Evolutionary conservation across 176 grass and related monocot genomes (phyloP).

Genomic region (Raddia distichophylla): DNA sequence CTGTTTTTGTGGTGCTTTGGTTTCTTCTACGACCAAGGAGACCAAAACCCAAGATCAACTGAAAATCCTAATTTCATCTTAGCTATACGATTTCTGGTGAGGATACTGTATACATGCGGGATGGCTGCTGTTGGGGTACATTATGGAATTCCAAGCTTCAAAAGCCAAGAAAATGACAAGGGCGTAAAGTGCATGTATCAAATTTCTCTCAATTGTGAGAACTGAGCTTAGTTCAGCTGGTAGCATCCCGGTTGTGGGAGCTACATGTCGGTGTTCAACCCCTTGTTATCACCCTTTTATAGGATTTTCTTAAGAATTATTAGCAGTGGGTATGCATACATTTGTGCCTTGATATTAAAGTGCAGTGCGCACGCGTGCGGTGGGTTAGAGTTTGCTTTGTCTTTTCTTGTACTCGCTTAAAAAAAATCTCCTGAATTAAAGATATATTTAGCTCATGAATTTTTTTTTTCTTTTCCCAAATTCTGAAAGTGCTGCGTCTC

Average conservation of each 20-base stretch:
- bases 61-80: slow-evolving; percentile 5
- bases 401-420: too few species aligned
- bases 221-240: too few species aligned
- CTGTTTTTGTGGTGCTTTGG: slow-evolving; percentile 88
- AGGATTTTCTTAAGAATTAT: too few species aligned
- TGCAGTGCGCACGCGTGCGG: too few species aligned
- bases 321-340: too few species aligned
- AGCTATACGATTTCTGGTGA: neutral
- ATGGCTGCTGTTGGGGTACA: slow-evolving; percentile 9
- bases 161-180: neutral
- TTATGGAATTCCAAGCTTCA: slow-evolving; percentile 3
- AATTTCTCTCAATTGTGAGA: neutral
- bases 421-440: neutral
- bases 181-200: neutral
- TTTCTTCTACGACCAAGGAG: slow-evolving; percentile 84
- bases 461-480: neutral
- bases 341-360: too few species aligned
- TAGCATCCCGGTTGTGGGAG: too few species aligned
- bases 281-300: too few species aligned
- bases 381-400: too few species aligned
- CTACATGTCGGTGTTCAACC: too few species aligned
- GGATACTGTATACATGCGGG: slow-evolving; percentile 29
- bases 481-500: neutral
- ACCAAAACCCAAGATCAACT: slow-evolving; percentile 97
- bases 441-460: neutral